phyloP scores from a whole-genome alignment of 805 yeast species.

The Candida golubevii region DNA sequence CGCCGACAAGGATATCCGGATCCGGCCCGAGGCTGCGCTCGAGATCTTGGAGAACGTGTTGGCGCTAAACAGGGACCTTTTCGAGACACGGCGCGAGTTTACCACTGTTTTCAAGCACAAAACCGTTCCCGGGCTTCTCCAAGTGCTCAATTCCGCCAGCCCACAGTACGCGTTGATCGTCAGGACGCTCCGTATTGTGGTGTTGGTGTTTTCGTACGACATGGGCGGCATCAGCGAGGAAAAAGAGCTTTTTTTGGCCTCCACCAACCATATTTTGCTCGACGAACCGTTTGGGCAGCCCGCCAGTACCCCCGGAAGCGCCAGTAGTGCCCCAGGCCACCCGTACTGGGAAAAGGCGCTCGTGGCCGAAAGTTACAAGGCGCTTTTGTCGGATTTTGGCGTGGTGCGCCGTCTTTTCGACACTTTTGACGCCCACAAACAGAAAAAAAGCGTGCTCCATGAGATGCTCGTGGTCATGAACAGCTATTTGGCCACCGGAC shows the following conservation, averaged over 20 bases:
- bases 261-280: conserved; percentile 68
- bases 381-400: conserved; percentile 53
- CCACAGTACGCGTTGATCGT: conserved; percentile 66
- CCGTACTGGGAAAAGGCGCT: conserved; percentile 66
- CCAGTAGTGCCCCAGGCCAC: conserved; percentile 1
- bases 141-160: conserved; percentile 51
- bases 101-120: conserved; percentile 60
- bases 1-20: conserved; percentile 46
- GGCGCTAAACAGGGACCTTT: conserved; percentile 54
- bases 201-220: conserved; percentile 54
- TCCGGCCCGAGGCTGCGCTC: conserved; percentile 59
- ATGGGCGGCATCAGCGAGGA: conserved; percentile 65
- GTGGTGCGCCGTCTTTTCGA: conserved; percentile 50
- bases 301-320: conserved; percentile 39
- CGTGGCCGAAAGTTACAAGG: conserved; percentile 67
- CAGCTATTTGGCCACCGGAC: conserved; percentile 24
- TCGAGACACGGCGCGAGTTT: conserved; percentile 59
- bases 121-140: conserved; percentile 70
- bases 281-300: conserved; percentile 25
- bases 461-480: conserved; percentile 43
- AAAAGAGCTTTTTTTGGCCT: conserved; percentile 73
- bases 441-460: conserved; percentile 55
- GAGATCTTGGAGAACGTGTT: conserved; percentile 81
- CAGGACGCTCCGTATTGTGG: conserved; percentile 69
- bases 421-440: conserved; percentile 54